A percentile compares a stretch with the other conserved stretches of the same genome.
phyloP scores from a whole-genome alignment of 192 early-diverging fungal genomes.

The Rhizophagus sp. region DNA sequence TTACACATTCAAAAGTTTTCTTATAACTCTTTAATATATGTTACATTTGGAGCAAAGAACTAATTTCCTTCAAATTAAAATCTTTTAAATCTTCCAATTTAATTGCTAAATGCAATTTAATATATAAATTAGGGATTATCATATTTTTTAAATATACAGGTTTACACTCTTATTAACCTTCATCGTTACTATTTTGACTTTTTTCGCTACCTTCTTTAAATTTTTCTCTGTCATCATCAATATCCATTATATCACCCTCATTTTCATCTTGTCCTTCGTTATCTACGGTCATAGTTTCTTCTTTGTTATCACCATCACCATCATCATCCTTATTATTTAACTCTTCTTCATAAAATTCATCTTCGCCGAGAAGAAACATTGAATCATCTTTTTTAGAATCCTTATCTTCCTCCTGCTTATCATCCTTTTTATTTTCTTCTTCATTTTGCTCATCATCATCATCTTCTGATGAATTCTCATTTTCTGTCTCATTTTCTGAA shows the following conservation, averaged over 20 bases:
- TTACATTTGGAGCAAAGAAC: too few species aligned
- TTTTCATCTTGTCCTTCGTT: background rate
- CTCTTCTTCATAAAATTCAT: conserved; percentile 24
- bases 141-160: background rate
- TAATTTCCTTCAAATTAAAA: too few species aligned
- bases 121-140: too few species aligned
- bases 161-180: background rate
- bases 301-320: background rate
- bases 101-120: too few species aligned
- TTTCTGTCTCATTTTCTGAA: conserved; percentile 37
- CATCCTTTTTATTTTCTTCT: too few species aligned
- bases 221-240: background rate
- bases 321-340: background rate
- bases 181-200: background rate
- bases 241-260: background rate
- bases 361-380: too few species aligned
- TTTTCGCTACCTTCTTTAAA: background rate
- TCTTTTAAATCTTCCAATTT: too few species aligned
- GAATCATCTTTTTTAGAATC: too few species aligned
- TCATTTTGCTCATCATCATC: conserved; percentile 16
- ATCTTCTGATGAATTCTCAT: conserved; percentile 42
- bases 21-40: too few species aligned
- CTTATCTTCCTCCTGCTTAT: too few species aligned
- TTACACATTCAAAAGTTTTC: too few species aligned
- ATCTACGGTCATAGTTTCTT: background rate